A percentile compares a stretch with the other conserved stretches of the same genome.
Evolutionary conservation across 129 eudicot species (phyloP).

Genomic region (Artemisia tridentata): DNA sequence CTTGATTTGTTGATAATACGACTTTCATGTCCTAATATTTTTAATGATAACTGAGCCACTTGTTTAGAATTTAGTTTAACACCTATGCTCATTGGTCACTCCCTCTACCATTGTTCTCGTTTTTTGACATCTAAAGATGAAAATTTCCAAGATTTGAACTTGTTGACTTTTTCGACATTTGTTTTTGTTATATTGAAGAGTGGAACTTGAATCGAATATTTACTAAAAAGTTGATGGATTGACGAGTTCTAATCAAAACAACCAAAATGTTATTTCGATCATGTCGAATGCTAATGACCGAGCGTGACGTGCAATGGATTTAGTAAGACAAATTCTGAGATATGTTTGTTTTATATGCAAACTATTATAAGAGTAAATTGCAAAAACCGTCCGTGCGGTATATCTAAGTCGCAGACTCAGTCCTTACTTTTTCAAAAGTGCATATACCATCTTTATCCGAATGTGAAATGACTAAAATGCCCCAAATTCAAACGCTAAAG

Average conservation of each 20-base stretch:
- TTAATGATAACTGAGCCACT: slow-evolving; percentile 22
- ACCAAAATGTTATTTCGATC: slow-evolving; percentile 12
- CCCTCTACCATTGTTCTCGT: neutral
- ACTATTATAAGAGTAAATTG: too few relatives aligned
- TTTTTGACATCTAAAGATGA: slow-evolving; percentile 2
- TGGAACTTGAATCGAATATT: neutral
- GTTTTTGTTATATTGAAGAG: neutral
- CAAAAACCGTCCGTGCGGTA: too few relatives aligned
- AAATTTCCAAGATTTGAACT: slow-evolving; percentile 8
- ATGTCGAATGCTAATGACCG: neutral
- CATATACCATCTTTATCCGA: too few relatives aligned
- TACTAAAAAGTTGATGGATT: neutral
- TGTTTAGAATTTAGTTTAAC: slow-evolving; percentile 14
- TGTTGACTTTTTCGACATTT: slow-evolving; percentile 4
- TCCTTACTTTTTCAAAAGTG: too few relatives aligned
- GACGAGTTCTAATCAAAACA: slow-evolving; percentile 4
- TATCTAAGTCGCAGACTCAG: too few relatives aligned
- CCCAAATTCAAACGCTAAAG: too few relatives aligned
- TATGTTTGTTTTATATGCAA: neutral
- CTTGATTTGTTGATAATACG: slow-evolving; percentile 18
- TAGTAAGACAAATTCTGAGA: neutral
- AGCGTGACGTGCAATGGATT: slow-evolving; percentile 5
- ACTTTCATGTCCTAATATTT: slow-evolving; percentile 15
- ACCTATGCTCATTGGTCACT: slow-evolving; percentile 19
- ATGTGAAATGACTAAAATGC: too few relatives aligned